These are phyloP conservation scores for Clonostachys rhizophaga DNA, from an alignment of 2,329 filamentous ascomycete species.

Conservation along the genomic window DNA sequence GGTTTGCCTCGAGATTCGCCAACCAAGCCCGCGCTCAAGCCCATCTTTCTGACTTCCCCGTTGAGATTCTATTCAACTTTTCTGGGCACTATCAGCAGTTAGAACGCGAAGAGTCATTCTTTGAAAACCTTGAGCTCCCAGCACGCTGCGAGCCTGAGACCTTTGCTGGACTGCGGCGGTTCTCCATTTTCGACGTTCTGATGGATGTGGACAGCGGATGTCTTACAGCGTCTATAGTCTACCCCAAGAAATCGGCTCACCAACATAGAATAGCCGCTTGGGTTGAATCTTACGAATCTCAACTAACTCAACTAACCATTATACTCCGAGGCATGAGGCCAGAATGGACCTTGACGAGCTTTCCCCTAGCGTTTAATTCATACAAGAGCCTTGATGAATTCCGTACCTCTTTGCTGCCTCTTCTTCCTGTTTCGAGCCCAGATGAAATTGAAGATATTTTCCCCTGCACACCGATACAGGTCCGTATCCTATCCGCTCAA, in stretches of 20 bases:
- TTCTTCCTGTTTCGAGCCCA: not conserved
- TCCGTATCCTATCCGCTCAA: slow-evolving; percentile 20
- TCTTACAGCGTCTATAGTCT: not conserved
- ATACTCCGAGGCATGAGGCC: not conserved
- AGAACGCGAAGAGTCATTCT: slow-evolving; percentile 2
- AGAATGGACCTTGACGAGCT: slow-evolving; percentile 15
- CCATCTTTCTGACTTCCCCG: slow-evolving; percentile 14
- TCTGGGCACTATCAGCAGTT: slow-evolving; percentile 12
- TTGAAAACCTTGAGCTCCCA: not conserved
- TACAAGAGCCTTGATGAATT: slow-evolving; percentile 4
- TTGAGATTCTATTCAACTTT: slow-evolving; percentile 19
- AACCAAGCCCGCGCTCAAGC: not conserved
- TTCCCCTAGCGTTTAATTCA: slow-evolving; percentile 12
- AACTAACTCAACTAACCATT: not conserved
- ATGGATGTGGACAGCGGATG: slow-evolving; percentile 1
- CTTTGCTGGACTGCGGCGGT: not conserved
- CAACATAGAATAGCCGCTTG: not conserved
- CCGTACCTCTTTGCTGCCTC: not conserved
- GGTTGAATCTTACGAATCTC: not conserved
- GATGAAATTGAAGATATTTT: slow-evolving; percentile 17
- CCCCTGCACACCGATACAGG: slow-evolving; percentile 21
- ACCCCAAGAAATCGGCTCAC: not conserved
- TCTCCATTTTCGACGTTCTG: slow-evolving; percentile 6
- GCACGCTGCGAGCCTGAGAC: not conserved
- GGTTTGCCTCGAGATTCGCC: slow-evolving; percentile 11